Base-by-base conservation (phyloP, 176 grass and related monocot genomes). In the Musa troglodytarum region DNA sequence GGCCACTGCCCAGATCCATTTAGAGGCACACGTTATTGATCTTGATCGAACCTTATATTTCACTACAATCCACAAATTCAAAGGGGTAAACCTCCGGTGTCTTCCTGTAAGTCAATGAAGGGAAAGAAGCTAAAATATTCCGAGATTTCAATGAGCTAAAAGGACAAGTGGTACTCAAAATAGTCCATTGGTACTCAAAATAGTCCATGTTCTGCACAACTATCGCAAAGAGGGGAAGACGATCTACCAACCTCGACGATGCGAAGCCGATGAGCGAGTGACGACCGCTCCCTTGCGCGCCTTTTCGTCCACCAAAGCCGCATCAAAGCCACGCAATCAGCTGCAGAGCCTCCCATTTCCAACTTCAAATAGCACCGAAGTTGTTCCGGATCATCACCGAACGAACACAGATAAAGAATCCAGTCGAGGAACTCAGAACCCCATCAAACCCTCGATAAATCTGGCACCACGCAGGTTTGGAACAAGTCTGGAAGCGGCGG, bases 281-380 rank as follows among this genome's bases (percentile, higher is more conserved):
- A 3, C 77, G 23, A 73, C 11, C 11, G 75, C 81, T 23, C 84
- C 79, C 74, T 74, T 89, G 24, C 72, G 81, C 83, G 77, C 78
- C 92, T 92, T 96, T 13, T 53, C 63, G 57, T n/a, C 20, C 71
- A 28, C 34, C 65, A 52, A 59, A 23, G 24, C 20, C 53, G 70
- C n/a, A 43, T 43, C 4, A 43, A 43, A 43, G 34, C 34, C 34
- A 43, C 34, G 34, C 4, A 43, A 43, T 43, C 34, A 9, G 58
- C 71, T 78, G 78, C 78, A 14, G 5, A 53, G 21, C 26, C 11
- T 15, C 25, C 8, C 24, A 15, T 34, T 23, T 68, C 65, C 24
- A 26, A 43, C 24, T 43, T 29, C 25, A 16, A 68, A 29, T 13
- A 34, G 34, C 65, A 29, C 65, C 25, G 65, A 16, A 68, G 0